phyloP scores from a whole-genome alignment of 2,329 filamentous ascomycete species.

The Fusarium keratoplasticum region DNA sequence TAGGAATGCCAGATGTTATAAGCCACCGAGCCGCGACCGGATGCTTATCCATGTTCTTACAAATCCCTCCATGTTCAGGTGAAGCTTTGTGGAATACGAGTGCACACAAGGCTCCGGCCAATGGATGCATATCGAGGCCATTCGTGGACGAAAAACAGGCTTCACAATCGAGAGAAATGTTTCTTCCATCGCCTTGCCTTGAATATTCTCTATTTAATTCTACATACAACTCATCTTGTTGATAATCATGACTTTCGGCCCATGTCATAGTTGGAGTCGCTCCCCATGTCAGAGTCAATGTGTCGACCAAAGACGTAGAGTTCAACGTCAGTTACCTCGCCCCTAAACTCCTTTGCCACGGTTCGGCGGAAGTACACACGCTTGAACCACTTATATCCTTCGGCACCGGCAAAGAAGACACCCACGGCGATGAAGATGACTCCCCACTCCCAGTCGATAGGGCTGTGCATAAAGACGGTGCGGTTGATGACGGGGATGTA shows the following conservation, averaged over 20 bases:
- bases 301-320: constrained; percentile 33
- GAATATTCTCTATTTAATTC: background rate
- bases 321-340: constrained; percentile 39
- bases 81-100: background rate
- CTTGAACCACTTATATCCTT: constrained; percentile 77
- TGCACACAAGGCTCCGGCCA: background rate
- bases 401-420: constrained; percentile 73
- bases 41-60: background rate
- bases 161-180: background rate
- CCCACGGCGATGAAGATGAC: constrained; percentile 71
- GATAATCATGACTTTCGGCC: constrained; percentile 8
- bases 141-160: background rate
- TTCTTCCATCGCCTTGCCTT: background rate
- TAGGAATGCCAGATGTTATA: background rate
- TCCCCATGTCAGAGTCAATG: constrained; percentile 21
- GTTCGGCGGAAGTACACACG: constrained; percentile 61
- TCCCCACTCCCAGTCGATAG: constrained; percentile 77
- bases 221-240: background rate
- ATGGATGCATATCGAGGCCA: background rate
- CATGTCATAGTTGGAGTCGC: constrained; percentile 20
- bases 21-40: background rate
- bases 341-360: constrained; percentile 34
- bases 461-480: constrained; percentile 73
- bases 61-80: background rate
- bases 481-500: constrained; percentile 78